phyloP scores from a whole-genome alignment of 768 basidiomycete species.

The Boletellus ananas region DNA sequence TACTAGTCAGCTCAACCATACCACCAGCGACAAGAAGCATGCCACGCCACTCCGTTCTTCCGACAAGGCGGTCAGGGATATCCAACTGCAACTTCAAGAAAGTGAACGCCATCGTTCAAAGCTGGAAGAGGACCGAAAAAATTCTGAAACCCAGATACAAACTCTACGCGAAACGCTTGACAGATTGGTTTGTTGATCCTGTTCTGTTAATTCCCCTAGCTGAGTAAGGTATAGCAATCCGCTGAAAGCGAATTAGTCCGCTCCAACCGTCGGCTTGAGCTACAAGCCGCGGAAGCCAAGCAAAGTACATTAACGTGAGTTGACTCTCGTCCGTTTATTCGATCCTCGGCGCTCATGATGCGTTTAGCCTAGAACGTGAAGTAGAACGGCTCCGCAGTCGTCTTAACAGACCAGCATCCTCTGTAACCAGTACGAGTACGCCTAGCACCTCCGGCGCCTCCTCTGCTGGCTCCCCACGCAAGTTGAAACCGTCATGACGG shows the following conservation, averaged over 20 bases:
- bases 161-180: slow-evolving; percentile 59
- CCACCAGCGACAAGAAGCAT: slow-evolving; percentile 39
- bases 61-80: slow-evolving; percentile 49
- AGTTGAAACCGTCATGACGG: slow-evolving; percentile 19
- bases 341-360: slow-evolving; percentile 3
- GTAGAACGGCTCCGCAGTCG: slow-evolving; percentile 66
- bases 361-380: slow-evolving; percentile 55
- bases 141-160: slow-evolving; percentile 55
- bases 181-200: slow-evolving; percentile 46
- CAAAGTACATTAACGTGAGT: slow-evolving; percentile 66
- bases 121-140: slow-evolving; percentile 62
- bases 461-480: slow-evolving; percentile 30
- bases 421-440: slow-evolving; percentile 25
- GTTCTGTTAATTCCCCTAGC: neutral
- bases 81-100: slow-evolving; percentile 53
- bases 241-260: slow-evolving; percentile 63
- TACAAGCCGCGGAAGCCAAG: slow-evolving; percentile 71
- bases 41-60: slow-evolving; percentile 36
- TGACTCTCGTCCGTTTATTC: neutral
- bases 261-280: slow-evolving; percentile 70
- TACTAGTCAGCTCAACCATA: slow-evolving; percentile 41
- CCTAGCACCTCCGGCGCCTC: slow-evolving; percentile 19
- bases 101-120: slow-evolving; percentile 57
- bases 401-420: slow-evolving; percentile 54
- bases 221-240: slow-evolving; percentile 51